phyloP scores from a whole-genome alignment of 176 grass and related monocot genomes.

The Olyra latifolia region DNA sequence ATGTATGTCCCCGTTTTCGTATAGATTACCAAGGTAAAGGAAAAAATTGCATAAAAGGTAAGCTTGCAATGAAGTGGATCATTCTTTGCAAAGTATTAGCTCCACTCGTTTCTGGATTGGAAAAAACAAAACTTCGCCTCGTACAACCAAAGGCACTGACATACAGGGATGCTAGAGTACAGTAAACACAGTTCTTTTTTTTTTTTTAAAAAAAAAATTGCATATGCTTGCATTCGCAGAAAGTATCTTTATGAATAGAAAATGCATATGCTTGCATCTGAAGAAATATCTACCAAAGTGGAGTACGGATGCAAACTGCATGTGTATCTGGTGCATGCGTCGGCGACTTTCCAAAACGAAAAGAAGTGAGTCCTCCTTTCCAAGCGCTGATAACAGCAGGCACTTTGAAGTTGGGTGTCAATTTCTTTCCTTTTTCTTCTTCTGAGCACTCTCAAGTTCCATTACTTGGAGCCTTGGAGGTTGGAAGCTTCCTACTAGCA shows the following conservation, averaged over 20 bases:
- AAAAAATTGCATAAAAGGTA: neutral
- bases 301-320: neutral
- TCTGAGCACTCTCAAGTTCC: neutral
- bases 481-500: constrained; percentile 10
- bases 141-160: neutral
- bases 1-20: neutral
- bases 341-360: neutral
- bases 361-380: neutral
- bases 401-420: constrained; percentile 24
- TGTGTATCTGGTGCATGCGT: neutral
- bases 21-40: neutral
- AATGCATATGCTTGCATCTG: neutral
- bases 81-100: neutral
- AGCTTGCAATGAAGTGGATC: neutral
- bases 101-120: neutral
- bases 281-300: constrained; percentile 8
- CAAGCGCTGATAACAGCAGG: neutral
- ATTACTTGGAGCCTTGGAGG: neutral
- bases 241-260: neutral
- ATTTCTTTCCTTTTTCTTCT: neutral
- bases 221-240: too few species aligned
- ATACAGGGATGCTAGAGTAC: neutral
- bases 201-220: neutral
- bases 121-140: neutral
- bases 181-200: neutral